Evolutionary conservation across 2,329 filamentous ascomycete genomes (phyloP).

Genomic region (Didymella arachidicola): DNA sequence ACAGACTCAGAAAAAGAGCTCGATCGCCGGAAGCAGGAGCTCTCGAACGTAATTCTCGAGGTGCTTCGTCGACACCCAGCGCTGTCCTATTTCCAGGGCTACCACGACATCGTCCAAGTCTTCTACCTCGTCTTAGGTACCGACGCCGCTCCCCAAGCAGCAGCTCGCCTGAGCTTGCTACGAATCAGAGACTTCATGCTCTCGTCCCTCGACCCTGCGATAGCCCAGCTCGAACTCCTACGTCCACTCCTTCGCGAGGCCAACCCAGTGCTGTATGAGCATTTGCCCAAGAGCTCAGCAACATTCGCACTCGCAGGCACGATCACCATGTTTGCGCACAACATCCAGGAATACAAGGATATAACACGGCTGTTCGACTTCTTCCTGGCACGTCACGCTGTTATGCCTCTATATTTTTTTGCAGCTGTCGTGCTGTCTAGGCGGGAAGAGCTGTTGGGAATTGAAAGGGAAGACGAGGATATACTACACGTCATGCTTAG

Average conservation of each 20-base stretch:
- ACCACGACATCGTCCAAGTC: conserved; percentile 98
- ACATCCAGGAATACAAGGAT: conserved; percentile 86
- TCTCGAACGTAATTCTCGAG: conserved; percentile 80
- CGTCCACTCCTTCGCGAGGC: conserved; percentile 78
- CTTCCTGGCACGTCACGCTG: conserved; percentile 84
- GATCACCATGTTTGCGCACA: conserved; percentile 94
- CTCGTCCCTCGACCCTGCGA: conserved; percentile 79
- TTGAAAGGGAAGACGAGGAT: conserved; percentile 76
- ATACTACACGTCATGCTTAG: conserved; percentile 90
- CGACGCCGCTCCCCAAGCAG: conserved; percentile 65
- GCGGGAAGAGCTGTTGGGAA: conserved; percentile 82
- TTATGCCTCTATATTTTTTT: conserved; percentile 89
- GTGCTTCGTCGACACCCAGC: conserved; percentile 82
- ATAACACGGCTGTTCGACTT: conserved; percentile 94
- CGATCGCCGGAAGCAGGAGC: conserved; percentile 73
- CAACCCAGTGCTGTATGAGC: conserved; percentile 74
- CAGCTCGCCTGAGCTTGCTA: conserved; percentile 84
- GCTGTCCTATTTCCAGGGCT: conserved; percentile 97
- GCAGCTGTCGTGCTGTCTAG: conserved; percentile 77
- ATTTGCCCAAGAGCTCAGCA: conserved; percentile 80
- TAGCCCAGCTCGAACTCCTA: conserved; percentile 85
- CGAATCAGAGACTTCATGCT: conserved; percentile 98
- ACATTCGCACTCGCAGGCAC: conserved; percentile 95
- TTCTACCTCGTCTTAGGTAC: conserved; percentile 83
- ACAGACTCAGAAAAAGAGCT: conserved; percentile 75